Conservation (phyloP, 495 filamentous ascomycete genomes). For the Aspergillus nidulans region DNA sequence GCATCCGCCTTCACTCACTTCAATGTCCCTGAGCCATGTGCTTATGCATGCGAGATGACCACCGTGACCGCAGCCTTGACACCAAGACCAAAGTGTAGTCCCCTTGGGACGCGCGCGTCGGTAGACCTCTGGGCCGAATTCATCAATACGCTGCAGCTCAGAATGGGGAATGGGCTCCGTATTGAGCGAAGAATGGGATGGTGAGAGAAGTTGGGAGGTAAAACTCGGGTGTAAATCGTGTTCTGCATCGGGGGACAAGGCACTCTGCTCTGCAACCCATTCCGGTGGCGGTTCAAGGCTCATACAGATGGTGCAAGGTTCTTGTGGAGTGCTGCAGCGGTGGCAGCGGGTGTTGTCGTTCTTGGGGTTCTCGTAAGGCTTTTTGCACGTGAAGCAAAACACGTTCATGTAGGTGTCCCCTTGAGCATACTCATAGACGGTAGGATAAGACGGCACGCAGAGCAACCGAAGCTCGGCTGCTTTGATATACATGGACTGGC, state of each 20-base stretch:
- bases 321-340: slow-evolving; percentile 40
- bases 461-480: slow-evolving; percentile 66
- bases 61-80: slow-evolving; percentile 70
- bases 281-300: slow-evolving; percentile 45
- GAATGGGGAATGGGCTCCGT: slow-evolving; percentile 30
- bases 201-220: slow-evolving; percentile 23
- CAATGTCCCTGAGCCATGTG: slow-evolving; percentile 56
- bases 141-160: slow-evolving; percentile 19
- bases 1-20: slow-evolving; percentile 64
- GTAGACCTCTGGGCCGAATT: slow-evolving; percentile 11
- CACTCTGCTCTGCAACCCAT: slow-evolving; percentile 37
- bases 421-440: slow-evolving; percentile 57
- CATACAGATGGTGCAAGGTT: slow-evolving; percentile 44
- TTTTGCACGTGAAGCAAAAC: slow-evolving; percentile 44
- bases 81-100: slow-evolving; percentile 59
- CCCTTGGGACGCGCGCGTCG: slow-evolving; percentile 27
- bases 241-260: slow-evolving; percentile 14
- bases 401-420: slow-evolving; percentile 43
- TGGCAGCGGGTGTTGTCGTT: slow-evolving; percentile 41
- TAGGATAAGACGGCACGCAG: slow-evolving; percentile 55
- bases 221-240: slow-evolving; percentile 19
- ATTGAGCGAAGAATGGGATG: slow-evolving; percentile 25
- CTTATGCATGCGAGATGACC: slow-evolving; percentile 66
- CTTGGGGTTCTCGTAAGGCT: slow-evolving; percentile 41
- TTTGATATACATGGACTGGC: slow-evolving; percentile 60